These are phyloP conservation scores for Plasmodiophora brassicae DNA, from an alignment of 208 protist species.

Conservation along the genomic window DNA sequence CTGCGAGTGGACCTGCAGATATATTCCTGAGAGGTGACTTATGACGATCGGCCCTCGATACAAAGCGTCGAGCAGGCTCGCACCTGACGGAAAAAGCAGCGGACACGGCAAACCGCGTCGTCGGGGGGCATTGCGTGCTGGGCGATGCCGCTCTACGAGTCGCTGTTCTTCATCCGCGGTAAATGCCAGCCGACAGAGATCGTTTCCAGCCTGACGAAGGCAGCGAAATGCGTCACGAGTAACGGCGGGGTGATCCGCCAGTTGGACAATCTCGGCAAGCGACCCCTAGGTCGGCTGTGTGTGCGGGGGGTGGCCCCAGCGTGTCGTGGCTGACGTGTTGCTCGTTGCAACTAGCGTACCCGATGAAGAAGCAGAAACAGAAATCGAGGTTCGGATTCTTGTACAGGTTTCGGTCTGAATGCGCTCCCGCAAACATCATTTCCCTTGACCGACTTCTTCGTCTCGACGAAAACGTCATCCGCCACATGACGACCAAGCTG, in stretches of 20 bases:
- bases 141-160: conserved; percentile 7
- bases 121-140: too few species aligned
- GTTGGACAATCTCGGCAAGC: conserved; percentile 19
- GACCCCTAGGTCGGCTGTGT: not conserved
- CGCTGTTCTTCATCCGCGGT: conserved; percentile 21
- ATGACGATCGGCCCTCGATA: too few species aligned
- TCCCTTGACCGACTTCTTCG: not conserved
- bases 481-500: not conserved
- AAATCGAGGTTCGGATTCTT: conserved; percentile 3
- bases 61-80: too few species aligned
- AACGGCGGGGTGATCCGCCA: not conserved
- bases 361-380: conserved; percentile 23
- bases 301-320: not conserved
- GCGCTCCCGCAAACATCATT: not conserved
- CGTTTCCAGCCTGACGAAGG: not conserved
- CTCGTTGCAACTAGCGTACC: too few species aligned
- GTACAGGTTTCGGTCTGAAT: conserved; percentile 3
- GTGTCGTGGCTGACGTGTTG: too few species aligned
- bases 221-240: not conserved
- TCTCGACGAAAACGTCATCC: conserved; percentile 17
- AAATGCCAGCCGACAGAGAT: not conserved
- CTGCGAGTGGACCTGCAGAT: too few species aligned
- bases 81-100: too few species aligned
- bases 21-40: too few species aligned
- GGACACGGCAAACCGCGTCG: too few species aligned